These are phyloP conservation scores for Cetraspora pellucida DNA, from an alignment of 192 early-diverging fungal genomes.

Conservation along the genomic window DNA sequence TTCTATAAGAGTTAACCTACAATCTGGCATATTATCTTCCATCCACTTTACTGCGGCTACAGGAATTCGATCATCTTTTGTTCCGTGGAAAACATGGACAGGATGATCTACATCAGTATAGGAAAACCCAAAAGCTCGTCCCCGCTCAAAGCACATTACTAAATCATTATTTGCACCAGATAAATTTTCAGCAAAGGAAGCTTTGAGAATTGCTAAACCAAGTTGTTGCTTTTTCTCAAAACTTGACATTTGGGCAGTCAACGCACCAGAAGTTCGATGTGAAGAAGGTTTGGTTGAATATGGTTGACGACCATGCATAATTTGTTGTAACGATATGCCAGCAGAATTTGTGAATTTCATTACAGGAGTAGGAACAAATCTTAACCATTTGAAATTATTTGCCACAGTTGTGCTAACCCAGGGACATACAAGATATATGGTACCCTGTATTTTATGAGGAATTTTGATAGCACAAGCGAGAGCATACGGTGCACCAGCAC, in stretches of 20 bases:
- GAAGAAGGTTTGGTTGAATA: slow-evolving; percentile 44
- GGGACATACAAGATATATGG: slow-evolving; percentile 47
- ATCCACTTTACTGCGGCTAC: slow-evolving; percentile 48
- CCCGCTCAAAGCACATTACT: slow-evolving; percentile 44
- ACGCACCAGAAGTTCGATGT: slow-evolving; percentile 41
- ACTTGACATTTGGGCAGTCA: slow-evolving; percentile 38
- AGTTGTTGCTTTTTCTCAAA: slow-evolving; percentile 43
- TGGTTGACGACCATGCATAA: slow-evolving; percentile 18
- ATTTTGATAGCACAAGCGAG: slow-evolving; percentile 47
- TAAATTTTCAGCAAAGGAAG: slow-evolving; percentile 43
- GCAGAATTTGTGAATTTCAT: slow-evolving; percentile 43
- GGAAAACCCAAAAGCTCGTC: slow-evolving; percentile 46
- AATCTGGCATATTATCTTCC: slow-evolving; percentile 45
- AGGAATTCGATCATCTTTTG: slow-evolving; percentile 48
- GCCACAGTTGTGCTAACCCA: slow-evolving; percentile 47
- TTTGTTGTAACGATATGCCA: slow-evolving; percentile 31
- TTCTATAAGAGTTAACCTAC: slow-evolving; percentile 48
- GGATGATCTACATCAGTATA: slow-evolving; percentile 48
- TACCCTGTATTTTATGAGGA: slow-evolving; percentile 42
- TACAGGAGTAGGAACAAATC: slow-evolving; percentile 43
- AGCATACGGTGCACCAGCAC: slow-evolving; percentile 47
- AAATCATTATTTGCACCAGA: slow-evolving; percentile 48
- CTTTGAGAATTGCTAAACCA: slow-evolving; percentile 44
- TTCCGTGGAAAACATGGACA: slow-evolving; percentile 50
- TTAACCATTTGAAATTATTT: slow-evolving; percentile 50